Conservation (phyloP, 2,329 filamentous ascomycete genomes). For the Mycocentrospora acerina region DNA sequence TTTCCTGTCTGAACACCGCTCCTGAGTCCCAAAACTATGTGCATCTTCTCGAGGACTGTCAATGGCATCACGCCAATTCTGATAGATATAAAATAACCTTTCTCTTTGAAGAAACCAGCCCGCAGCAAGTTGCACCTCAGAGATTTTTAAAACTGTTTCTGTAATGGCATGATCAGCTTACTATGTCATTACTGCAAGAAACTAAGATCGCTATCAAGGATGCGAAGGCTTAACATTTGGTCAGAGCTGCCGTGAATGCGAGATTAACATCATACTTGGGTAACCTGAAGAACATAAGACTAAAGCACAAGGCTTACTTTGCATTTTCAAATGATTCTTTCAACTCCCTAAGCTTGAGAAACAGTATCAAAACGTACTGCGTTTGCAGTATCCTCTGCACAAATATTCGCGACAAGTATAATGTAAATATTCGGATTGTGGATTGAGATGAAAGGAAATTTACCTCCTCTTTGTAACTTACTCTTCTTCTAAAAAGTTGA, state of each 20-base stretch:
- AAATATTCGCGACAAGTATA: constrained; percentile 38
- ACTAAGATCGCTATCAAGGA: constrained; percentile 51
- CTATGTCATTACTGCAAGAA: constrained; percentile 52
- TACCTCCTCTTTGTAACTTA: constrained; percentile 50
- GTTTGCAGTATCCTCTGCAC: constrained; percentile 53
- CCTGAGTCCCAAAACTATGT: too few relatives aligned
- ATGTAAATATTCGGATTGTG: constrained; percentile 36
- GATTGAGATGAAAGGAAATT: constrained; percentile 57
- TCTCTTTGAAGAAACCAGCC: too few relatives aligned
- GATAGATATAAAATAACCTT: too few relatives aligned
- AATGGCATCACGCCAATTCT: too few relatives aligned
- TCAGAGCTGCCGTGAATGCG: constrained; percentile 42
- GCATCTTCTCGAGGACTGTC: too few relatives aligned
- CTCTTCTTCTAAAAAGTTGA: constrained; percentile 32
- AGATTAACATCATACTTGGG: constrained; percentile 1
- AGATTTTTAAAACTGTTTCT: too few relatives aligned
- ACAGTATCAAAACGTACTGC: constrained; percentile 54
- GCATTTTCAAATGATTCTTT: constrained; percentile 51
- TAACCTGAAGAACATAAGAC: constrained; percentile 14
- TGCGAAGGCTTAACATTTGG: constrained; percentile 39
- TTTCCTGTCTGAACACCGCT: background rate
- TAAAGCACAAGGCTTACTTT: constrained; percentile 48
- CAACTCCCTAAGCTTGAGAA: constrained; percentile 51
- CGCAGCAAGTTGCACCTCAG: too few relatives aligned
- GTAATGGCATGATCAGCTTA: constrained; percentile 48